A percentile compares a stretch with the other conserved stretches of the same genome.
Conservation (phyloP, 148 eudicot genomes). For the Vaccinium corymbosum region DNA sequence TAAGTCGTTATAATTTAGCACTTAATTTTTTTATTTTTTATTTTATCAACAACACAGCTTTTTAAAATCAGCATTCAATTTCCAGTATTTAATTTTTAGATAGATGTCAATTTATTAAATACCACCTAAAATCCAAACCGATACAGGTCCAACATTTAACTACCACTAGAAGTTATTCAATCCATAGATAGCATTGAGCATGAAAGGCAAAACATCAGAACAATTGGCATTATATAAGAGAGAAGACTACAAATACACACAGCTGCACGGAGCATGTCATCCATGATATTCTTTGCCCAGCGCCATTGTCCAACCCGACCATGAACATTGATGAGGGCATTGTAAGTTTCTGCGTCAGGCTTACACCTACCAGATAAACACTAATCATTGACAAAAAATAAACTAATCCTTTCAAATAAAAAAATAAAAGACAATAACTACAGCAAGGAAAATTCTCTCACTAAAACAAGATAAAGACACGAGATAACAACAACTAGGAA, state of each 20-base stretch:
- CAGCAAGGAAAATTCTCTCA: background rate
- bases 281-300: constrained; percentile 94
- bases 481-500: background rate
- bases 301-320: constrained; percentile 98
- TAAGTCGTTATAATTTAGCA: background rate
- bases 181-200: background rate
- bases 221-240: constrained; percentile 29
- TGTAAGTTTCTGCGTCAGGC: constrained; percentile 86
- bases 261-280: constrained; percentile 96
- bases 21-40: background rate
- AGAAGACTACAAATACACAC: constrained; percentile 62
- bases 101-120: background rate
- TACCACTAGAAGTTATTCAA: constrained; percentile 8
- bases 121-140: background rate
- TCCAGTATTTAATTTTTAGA: background rate
- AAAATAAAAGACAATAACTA: background rate
- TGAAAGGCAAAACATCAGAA: constrained; percentile 28
- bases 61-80: background rate
- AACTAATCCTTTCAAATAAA: background rate
- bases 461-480: background rate
- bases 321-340: constrained; percentile 87
- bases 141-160: background rate
- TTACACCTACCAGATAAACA: constrained; percentile 58
- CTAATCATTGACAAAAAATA: constrained; percentile 1
- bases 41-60: background rate